Evolutionary conservation across 306 rosid genomes (phyloP).

Genomic region (Cicer chorassanicum): DNA sequence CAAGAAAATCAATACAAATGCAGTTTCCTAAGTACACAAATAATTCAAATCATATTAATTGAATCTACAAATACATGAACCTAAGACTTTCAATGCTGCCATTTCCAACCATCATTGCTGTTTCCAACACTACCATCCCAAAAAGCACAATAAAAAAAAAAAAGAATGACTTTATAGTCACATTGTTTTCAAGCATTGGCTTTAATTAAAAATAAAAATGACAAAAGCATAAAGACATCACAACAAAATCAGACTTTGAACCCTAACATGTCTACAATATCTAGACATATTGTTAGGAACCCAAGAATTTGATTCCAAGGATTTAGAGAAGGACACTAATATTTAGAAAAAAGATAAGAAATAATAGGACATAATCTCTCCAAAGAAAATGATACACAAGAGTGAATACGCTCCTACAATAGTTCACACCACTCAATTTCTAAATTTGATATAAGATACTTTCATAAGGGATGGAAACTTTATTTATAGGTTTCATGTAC

Average conservation of each 20-base stretch:
- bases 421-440: too few species aligned
- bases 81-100: not conserved
- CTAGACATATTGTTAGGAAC: constrained; percentile 1
- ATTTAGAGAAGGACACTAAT: too few species aligned
- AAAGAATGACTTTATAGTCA: not conserved
- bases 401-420: too few species aligned
- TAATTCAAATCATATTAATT: constrained; percentile 9
- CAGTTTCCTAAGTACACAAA: constrained; percentile 12
- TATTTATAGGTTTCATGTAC: too few species aligned
- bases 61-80: constrained; percentile 4
- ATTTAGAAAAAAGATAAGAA: too few species aligned
- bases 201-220: constrained; percentile 36
- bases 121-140: not conserved
- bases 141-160: not conserved
- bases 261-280: constrained; percentile 30
- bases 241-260: constrained; percentile 36
- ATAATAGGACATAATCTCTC: too few species aligned
- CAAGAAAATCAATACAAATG: not conserved
- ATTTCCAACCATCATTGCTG: not conserved
- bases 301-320: too few species aligned
- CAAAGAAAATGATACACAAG: too few species aligned
- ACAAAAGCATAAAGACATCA: not conserved
- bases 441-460: too few species aligned
- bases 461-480: too few species aligned
- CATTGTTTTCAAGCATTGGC: constrained; percentile 25